A percentile compares a stretch with the other conserved stretches of the same genome.
phyloP scores from a whole-genome alignment of 176 grass and related monocot species.

The Triticum aestivum region DNA sequence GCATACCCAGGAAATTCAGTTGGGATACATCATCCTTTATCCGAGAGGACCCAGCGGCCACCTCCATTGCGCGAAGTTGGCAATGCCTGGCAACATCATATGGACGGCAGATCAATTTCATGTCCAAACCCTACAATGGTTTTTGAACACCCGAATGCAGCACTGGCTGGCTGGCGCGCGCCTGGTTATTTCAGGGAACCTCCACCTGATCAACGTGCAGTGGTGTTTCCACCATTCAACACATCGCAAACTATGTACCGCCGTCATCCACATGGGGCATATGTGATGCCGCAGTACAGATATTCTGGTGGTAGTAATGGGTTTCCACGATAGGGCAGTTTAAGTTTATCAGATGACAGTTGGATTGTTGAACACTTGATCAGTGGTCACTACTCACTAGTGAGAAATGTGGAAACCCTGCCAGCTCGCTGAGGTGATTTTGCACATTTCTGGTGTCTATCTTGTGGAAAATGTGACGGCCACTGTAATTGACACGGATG shows the following conservation, averaged over 20 bases:
- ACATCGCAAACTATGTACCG: background rate
- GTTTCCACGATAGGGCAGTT: slow-evolving; percentile 29
- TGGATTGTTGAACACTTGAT: background rate
- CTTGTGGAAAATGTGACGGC: background rate
- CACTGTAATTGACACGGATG: background rate
- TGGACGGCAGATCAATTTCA: slow-evolving; percentile 1
- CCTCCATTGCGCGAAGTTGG: slow-evolving; percentile 28
- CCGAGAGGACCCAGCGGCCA: background rate
- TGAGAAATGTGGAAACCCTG: background rate
- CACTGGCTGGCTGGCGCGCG: background rate
- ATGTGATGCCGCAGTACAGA: slow-evolving; percentile 5
- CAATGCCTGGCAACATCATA: background rate
- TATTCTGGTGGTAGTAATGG: slow-evolving; percentile 12
- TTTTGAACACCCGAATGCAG: background rate
- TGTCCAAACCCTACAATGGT: slow-evolving; percentile 8
- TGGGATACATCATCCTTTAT: slow-evolving; percentile 7
- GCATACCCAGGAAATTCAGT: background rate
- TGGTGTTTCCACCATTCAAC: background rate
- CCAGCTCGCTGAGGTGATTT: background rate
- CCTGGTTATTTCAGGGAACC: background rate
- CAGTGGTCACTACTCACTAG: background rate
- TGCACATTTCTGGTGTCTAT: background rate
- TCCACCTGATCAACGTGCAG: background rate
- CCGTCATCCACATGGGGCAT: slow-evolving; percentile 5
- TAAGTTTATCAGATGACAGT: background rate